Base-by-base conservation (phyloP, 805 yeast species). In the Candida boidinii region DNA sequence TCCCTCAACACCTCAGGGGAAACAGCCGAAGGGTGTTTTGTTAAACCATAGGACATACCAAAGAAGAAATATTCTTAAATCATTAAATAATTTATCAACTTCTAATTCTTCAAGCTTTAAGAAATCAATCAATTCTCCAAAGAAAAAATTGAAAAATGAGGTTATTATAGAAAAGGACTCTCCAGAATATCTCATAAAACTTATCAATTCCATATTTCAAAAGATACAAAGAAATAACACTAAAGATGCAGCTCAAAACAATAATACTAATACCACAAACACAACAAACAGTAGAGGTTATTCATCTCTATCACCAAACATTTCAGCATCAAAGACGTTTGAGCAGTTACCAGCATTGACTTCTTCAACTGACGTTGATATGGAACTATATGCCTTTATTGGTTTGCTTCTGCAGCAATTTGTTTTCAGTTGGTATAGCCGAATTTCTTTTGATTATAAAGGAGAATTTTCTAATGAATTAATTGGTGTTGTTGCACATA, bases 331-430 rank as follows among this genome's bases (percentile, higher is more conserved):
- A 4, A 28, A 36, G 8, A 11, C 34, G 9, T 48, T 43, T 12
- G 51, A 46, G 2, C 38, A 39, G 8, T 46, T 68, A 3, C 70
- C 72, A 0, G 50, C 58, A 1, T 43, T 68, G 26, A 61, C 70
- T 1, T 53, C 64, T 1, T 59, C 66, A 0, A 39, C 54, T 1
- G 46, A 40, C 2, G 58, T 73, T 4, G 74, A 71, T 41, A 34
- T 54, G 2, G 66, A 70, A 41, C 46, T 73, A 11, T 68, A 70
- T 40, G 61, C 70, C 1, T 40, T 74, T 4, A 37, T 70, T 4
- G 72, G 73, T 0, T 49, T 73, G 11, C 44, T 73, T 4, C 35
- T 70, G 26, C 57, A 63, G 17, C 66, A 66, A 33, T 74, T 73
- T 41, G 59, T 73, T 3, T 52, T 58, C 15, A 47, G 58, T 8